Conservation (phyloP, 805 yeast genomes). For the Saccharomycopsis vini region DNA sequence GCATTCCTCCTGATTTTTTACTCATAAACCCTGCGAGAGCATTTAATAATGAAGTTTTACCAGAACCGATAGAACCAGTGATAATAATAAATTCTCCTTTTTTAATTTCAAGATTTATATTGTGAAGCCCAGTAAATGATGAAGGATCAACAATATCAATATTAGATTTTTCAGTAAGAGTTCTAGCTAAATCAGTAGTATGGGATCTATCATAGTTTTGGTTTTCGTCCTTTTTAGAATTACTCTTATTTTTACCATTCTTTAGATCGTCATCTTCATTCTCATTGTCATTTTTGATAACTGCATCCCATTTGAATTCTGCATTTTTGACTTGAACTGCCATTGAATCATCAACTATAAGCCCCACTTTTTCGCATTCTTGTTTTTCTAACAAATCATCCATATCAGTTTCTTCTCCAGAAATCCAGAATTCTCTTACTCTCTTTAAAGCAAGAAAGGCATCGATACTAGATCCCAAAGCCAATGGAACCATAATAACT, state of each 20-base stretch:
- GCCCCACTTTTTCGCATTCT: not conserved
- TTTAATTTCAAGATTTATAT: slow-evolving; percentile 39
- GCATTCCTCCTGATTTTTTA: slow-evolving; percentile 39
- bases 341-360: slow-evolving; percentile 15
- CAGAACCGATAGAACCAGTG: slow-evolving; percentile 72
- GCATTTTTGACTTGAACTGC: slow-evolving; percentile 48
- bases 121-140: slow-evolving; percentile 17
- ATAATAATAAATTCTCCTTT: slow-evolving; percentile 63
- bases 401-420: slow-evolving; percentile 36
- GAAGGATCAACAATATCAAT: slow-evolving; percentile 15
- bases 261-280: slow-evolving; percentile 20
- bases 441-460: slow-evolving; percentile 54
- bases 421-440: slow-evolving; percentile 43
- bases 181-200: slow-evolving; percentile 11
- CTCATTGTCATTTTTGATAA: slow-evolving; percentile 20
- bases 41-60: slow-evolving; percentile 60
- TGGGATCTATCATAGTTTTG: slow-evolving; percentile 19
- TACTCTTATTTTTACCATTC: slow-evolving; percentile 4
- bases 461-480: slow-evolving; percentile 60
- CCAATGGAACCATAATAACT: slow-evolving; percentile 61
- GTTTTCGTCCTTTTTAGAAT: slow-evolving; percentile 7
- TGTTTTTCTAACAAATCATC: slow-evolving; percentile 21
- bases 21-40: slow-evolving; percentile 65
- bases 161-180: slow-evolving; percentile 13
- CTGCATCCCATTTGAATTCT: slow-evolving; percentile 55